These are phyloP conservation scores for Russula sp. DNA, from an alignment of 768 basidiomycete species.

Conservation along the genomic window DNA sequence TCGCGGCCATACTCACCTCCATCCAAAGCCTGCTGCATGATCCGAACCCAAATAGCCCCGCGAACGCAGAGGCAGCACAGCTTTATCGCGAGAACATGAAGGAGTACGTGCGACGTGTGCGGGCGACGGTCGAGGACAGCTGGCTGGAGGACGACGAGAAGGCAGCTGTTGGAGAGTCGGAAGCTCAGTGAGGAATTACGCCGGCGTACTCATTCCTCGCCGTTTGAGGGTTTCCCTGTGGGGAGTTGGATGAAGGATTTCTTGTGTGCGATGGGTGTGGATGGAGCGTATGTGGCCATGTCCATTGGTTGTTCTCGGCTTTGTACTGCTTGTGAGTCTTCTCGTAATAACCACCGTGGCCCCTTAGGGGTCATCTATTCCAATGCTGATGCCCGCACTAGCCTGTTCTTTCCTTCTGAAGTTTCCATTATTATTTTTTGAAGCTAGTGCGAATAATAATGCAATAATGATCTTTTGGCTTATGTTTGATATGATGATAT, in stretches of 20 bases:
- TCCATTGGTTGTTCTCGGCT: background rate
- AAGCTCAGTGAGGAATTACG: conserved; percentile 9
- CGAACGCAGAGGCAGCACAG: conserved; percentile 97
- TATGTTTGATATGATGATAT: too few relatives aligned
- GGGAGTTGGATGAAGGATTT: background rate
- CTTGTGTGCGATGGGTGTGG: background rate
- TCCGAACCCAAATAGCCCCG: conserved; percentile 97
- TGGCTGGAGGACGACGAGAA: conserved; percentile 79
- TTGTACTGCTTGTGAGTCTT: conserved; percentile 1
- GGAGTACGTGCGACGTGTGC: conserved; percentile 91
- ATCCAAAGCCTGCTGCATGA: conserved; percentile 96
- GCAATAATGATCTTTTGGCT: too few relatives aligned
- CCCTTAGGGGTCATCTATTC: background rate
- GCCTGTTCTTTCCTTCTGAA: background rate
- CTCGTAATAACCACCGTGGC: background rate
- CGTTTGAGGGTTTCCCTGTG: background rate
- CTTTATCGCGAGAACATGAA: conserved; percentile 97
- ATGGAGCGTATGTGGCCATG: background rate
- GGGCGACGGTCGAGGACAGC: conserved; percentile 89
- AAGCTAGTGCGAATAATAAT: too few relatives aligned
- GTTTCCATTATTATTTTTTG: background rate
- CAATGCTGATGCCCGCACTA: background rate
- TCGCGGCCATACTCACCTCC: conserved; percentile 94
- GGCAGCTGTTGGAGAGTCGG: conserved; percentile 47
- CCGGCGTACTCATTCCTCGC: background rate